Evolutionary conservation across 768 basidiomycete genomes (phyloP), one percentile per base, ranked within the genome.

Genomic region (Suillus bovinus): DNA sequence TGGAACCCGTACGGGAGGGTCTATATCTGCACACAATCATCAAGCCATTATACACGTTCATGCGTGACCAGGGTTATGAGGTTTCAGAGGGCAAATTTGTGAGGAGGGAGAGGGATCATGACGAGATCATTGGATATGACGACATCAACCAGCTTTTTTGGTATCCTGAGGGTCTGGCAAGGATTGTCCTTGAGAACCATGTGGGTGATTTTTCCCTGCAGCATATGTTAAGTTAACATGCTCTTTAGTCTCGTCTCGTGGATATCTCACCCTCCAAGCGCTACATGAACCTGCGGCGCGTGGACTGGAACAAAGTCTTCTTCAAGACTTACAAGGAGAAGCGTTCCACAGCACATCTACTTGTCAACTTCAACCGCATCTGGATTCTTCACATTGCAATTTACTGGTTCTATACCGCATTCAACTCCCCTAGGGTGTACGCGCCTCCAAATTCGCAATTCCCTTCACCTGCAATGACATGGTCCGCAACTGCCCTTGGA

Each of bases 291-390:
- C 86, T 99, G 69, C 87, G 91, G 71, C 87, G 90, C 65, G 85
- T 99, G 60, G 93, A 97, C 59, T 99, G 97, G 97, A 87, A 86
- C 70, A 84, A 86, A 56, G 94, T 94, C 47, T 99, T 99, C 79
- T 98, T 98, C 87, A 99, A 99, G 81, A 99, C 97, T 7, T 99
- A 96, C 78, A 93, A 86, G 67, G 97, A 99, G 79, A 95, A 96
- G 72, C 94, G 97, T 24, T 97, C 96, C 46, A 84, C 83, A 62
- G 88, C 90, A 16, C 97, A 99, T 77, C 85, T 99, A 41, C 84
- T 99, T 66, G 94, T 98, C 82, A 98, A 99, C 79, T 99, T 99
- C 81, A 99, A 99, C 77, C 94, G 97, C 44, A 84, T 99, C 71
- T 99, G 97, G 97, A 94, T 99, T 69, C 81, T 96, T 61, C 97